Percentiles rank a stretch among this genome's conserved stretches.
Conservation (phyloP, 768 basidiomycete species). For the Candolleomyces eurysporus region DNA sequence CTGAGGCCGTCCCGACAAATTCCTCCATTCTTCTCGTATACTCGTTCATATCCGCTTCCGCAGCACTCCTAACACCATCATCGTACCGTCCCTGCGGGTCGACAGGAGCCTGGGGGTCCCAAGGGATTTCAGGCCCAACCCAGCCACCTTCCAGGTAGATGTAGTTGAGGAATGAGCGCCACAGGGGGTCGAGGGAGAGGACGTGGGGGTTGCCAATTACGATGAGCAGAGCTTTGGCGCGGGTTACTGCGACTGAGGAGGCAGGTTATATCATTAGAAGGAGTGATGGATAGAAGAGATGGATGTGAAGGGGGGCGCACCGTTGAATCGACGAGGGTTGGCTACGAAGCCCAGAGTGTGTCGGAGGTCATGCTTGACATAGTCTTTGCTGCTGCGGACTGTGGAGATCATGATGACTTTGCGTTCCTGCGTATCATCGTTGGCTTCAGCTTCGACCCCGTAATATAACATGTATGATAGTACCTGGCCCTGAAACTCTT, state of each 20-base stretch:
- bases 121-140: constrained; percentile 47
- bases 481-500: constrained; percentile 67
- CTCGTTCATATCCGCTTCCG: constrained; percentile 40
- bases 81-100: constrained; percentile 39
- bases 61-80: constrained; percentile 26
- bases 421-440: constrained; percentile 39
- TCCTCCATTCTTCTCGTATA: constrained; percentile 35
- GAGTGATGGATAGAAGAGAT: too few relatives aligned
- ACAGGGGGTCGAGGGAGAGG: constrained; percentile 59
- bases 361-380: constrained; percentile 50
- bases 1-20: constrained; percentile 11
- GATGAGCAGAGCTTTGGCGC: constrained; percentile 58
- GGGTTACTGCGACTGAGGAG: constrained; percentile 39
- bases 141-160: constrained; percentile 54
- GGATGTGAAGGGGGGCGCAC: too few relatives aligned
- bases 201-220: constrained; percentile 59
- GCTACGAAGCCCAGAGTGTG: constrained; percentile 62
- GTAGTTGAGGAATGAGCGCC: constrained; percentile 61
- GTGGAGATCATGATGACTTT: constrained; percentile 58
- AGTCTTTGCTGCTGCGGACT: constrained; percentile 53
- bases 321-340: constrained; percentile 51
- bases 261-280: too few relatives aligned
- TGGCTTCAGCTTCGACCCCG: too few relatives aligned
- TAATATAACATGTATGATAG: constrained; percentile 28
- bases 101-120: constrained; percentile 44